A percentile compares a stretch with the other conserved stretches of the same genome.
Evolutionary conservation across 257 asterid species (phyloP).

Genomic region (Gentiana straminea): DNA sequence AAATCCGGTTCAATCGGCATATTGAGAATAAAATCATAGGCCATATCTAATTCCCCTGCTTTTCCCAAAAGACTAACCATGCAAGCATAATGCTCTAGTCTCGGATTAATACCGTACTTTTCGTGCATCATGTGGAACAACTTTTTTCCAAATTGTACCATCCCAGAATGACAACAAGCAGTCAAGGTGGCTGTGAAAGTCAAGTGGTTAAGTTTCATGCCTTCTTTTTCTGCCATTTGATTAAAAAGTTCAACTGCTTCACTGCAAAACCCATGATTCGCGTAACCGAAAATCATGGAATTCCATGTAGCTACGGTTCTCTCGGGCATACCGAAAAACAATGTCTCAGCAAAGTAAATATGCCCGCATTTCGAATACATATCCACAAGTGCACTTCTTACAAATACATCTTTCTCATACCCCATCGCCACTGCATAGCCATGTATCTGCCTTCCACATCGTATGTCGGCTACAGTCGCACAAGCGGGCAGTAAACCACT

Average conservation of each 20-base stretch:
- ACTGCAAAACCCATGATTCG: slow-evolving; percentile 17
- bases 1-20: slow-evolving; percentile 39
- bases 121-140: slow-evolving; percentile 26
- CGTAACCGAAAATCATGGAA: slow-evolving; percentile 33
- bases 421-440: slow-evolving; percentile 43
- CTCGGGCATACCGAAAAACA: slow-evolving; percentile 46
- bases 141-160: slow-evolving; percentile 27
- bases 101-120: slow-evolving; percentile 23
- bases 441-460: slow-evolving; percentile 57
- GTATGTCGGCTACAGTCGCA: slow-evolving; percentile 38
- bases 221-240: slow-evolving; percentile 28
- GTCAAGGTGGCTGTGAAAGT: slow-evolving; percentile 38
- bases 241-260: slow-evolving; percentile 18
- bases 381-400: slow-evolving; percentile 37
- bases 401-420: slow-evolving; percentile 21
- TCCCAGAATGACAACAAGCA: slow-evolving; percentile 42
- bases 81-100: slow-evolving; percentile 37
- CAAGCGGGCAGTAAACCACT: slow-evolving; percentile 54
- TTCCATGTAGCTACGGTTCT: slow-evolving; percentile 45
- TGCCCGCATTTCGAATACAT: slow-evolving; percentile 34
- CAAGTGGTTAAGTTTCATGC: slow-evolving; percentile 29
- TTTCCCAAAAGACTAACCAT: slow-evolving; percentile 48
- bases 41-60: slow-evolving; percentile 33
- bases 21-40: slow-evolving; percentile 24
- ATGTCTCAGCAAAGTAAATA: slow-evolving; percentile 13